Evolutionary conservation across 768 basidiomycete genomes (phyloP).

Genomic region (Termitomyces sp.): DNA sequence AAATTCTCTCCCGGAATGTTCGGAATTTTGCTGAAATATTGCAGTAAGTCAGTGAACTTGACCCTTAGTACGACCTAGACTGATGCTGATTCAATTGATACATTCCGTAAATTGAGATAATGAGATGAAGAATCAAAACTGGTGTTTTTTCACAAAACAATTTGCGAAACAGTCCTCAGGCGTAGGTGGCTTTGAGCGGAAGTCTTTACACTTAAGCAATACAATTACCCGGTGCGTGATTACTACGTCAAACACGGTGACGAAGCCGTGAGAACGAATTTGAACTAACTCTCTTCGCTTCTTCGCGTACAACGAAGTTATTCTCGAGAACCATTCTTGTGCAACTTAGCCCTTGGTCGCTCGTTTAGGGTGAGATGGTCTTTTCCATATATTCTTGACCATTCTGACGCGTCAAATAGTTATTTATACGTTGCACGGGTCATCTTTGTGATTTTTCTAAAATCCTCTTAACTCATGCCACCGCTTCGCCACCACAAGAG

Average conservation of each 20-base stretch:
- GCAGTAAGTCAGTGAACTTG: neutral
- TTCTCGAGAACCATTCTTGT: neutral
- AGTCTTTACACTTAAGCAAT: neutral
- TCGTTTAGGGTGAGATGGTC: neutral
- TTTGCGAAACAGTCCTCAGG: neutral
- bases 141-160: neutral
- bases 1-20: neutral
- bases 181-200: neutral
- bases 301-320: neutral
- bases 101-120: neutral
- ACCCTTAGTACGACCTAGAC: neutral
- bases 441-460: neutral
- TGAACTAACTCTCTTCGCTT: neutral
- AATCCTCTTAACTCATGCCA: neutral
- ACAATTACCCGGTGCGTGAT: neutral
- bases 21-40: neutral
- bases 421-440: neutral
- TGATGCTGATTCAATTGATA: neutral
- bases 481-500: neutral
- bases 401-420: constrained; percentile 3
- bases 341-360: neutral
- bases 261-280: constrained; percentile 5
- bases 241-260: neutral
- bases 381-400: neutral
- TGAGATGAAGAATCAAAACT: neutral